A percentile compares a stretch with the other conserved stretches of the same genome.
phyloP scores from a whole-genome alignment of 2,329 filamentous ascomycete species.

The Fusarium guadeloupense region DNA sequence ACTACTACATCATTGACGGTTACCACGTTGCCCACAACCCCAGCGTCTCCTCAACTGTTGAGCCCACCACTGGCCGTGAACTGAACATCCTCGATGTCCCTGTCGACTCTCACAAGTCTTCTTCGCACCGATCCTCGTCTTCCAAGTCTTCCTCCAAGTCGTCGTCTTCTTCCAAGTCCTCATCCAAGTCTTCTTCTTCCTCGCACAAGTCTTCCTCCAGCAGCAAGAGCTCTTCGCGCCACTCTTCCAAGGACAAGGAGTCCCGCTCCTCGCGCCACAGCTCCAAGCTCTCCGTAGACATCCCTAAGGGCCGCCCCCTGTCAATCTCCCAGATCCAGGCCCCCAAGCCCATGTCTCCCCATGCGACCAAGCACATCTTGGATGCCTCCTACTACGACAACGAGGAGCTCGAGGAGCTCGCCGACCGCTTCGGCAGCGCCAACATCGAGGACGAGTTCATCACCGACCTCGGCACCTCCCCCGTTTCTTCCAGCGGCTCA shows the following conservation, averaged over 20 bases:
- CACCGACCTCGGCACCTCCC: constrained; percentile 64
- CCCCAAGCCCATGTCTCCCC: constrained; percentile 87
- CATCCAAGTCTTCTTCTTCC: constrained; percentile 52
- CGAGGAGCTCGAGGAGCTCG: constrained; percentile 80
- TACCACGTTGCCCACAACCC: constrained; percentile 98
- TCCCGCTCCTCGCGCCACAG: constrained; percentile 56
- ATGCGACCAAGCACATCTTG: constrained; percentile 88
- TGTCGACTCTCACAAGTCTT: constrained; percentile 55
- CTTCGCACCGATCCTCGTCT: constrained; percentile 54
- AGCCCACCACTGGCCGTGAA: constrained; percentile 96
- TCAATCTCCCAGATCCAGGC: constrained; percentile 90
- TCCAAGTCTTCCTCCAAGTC: constrained; percentile 52
- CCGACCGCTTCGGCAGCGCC: constrained; percentile 73
- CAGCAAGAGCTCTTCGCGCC: constrained; percentile 54
- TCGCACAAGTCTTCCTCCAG: constrained; percentile 47
- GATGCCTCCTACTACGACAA: constrained; percentile 79
- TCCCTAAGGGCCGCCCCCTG: constrained; percentile 88
- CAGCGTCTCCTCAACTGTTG: constrained; percentile 84
- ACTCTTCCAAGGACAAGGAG: constrained; percentile 57
- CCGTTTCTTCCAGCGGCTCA: constrained; percentile 74
- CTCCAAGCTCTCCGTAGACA: constrained; percentile 66
- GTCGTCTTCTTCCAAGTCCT: constrained; percentile 51
- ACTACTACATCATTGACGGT: constrained; percentile 99
- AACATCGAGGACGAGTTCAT: constrained; percentile 67
- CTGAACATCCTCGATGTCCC: constrained; percentile 97